Evolutionary conservation across 208 protist genomes (phyloP), one percentile per base, ranked within the genome.

Genomic region (Leishmania martiniquensis): DNA sequence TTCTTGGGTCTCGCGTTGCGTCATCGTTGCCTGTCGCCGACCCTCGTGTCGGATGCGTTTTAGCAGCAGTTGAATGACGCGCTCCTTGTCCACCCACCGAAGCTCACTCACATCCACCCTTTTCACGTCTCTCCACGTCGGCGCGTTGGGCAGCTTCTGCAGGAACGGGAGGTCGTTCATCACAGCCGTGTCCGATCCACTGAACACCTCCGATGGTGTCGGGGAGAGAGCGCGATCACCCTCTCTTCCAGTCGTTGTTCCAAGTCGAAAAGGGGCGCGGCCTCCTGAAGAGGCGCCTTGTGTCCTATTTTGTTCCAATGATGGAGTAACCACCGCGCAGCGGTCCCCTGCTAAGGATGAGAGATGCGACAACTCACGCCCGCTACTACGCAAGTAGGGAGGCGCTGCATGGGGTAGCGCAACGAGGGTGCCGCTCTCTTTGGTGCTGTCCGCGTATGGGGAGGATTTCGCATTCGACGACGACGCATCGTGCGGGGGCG

Each of bases 51-150:
- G 89, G 1, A 97, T 82, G 7, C 87, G 85, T 76, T 94, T 91
- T 67, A 97, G 97, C 2, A 98, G 89, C 29, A 89, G 72, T 54
- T 88, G 88, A 25, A 98, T 74, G 0, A 98, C 94, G 0, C 94
- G 90, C 84, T 98, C 96, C 87, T 97, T 98, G 39, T 98, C 94
- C 2, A 66, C 77, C 96, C 96, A 98, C 51, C 82, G 85, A 17
- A 98, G 77, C 29, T 93, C 78, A 4, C 78, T 76, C n/a, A 98
- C 91, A 42, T 98, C 91, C 29, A 96, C 82, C 4, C 76, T 69
- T 59, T 89, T 87, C 1, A 93, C 73, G 51, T 93, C 89, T 65
- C 87, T 86, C 77, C 89, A 76, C 25, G 84, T 89, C 0, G 86
- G 85, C 15, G 80, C 85, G 54, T 52, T 87, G 7, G 89, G 90